Base-by-base conservation (phyloP, 176 grass and related monocot genomes). In the Rhynchospora breviuscula region DNA sequence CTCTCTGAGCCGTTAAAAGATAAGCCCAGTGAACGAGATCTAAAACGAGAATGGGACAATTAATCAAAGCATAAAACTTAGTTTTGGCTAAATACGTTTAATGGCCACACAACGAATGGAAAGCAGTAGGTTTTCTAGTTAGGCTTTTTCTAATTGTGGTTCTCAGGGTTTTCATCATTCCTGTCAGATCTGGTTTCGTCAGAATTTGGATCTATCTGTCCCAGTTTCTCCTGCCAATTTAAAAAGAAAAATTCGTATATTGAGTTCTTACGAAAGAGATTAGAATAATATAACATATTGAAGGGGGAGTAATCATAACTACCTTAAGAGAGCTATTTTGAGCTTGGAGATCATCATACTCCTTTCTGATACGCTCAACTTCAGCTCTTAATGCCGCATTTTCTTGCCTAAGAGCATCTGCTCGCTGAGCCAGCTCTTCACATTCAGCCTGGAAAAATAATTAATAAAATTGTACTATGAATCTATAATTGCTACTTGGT, bases 381-480 rank as follows among this genome's bases (percentile, higher is more conserved):
- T 99, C 93, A 89, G 89, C 86, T 90, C 89, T 93, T 70, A 99
- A 89, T 81, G 93, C 92, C 88, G 91, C 65, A 89, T 99, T 99
- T 90, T 99, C 97, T 82, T 99, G 87, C 69, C 92, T 96, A 87
- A 99, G 90, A 88, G 35, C 78, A 35, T 99, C 97, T 71, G 97
- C 97, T 21, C 87, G 93, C 86, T 90, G 89, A 88, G 81, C 91
- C 44, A 99, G 86, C 78, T 99, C 97, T 87, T 99, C 97, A 85
- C 91, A 99, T 84, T 99, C 97, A 88, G 97, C 93, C 97, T 99
- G 88, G 48, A 91, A 82, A 91, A 78, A 64, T 25, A 45, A 73
- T 48, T 43, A 71, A 70, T 25, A 84, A 19, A 59, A 70, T 57
- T 6, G 14, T 47, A 68, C 44, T 67, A 68, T 54, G n/a, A 29